These are phyloP conservation scores for Cucurbita pepo DNA, from an alignment of 306 rosid genomes.

Conservation along the genomic window DNA sequence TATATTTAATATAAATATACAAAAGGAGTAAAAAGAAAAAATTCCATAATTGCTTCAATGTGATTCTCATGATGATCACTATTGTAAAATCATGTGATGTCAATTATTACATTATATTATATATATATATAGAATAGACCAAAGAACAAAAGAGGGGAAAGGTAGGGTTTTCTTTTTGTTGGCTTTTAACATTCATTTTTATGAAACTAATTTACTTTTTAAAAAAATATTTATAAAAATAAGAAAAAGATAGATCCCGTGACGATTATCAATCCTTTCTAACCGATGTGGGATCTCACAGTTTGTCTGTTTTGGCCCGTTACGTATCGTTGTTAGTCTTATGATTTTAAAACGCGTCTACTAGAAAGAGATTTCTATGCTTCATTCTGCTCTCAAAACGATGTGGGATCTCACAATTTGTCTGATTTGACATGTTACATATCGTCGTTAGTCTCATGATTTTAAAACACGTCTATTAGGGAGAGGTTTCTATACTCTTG, in stretches of 20 bases:
- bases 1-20: conserved; percentile 16
- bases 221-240: not conserved
- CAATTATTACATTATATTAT: conserved; percentile 41
- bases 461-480: no score
- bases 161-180: not conserved
- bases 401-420: no score
- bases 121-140: not conserved
- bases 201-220: not conserved
- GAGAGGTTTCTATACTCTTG: no score
- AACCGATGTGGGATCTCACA: no score
- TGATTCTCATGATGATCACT: conserved; percentile 50
- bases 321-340: no score
- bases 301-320: no score
- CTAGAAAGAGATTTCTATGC: no score
- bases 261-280: no score
- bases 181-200: not conserved
- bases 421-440: no score
- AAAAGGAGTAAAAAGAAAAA: conserved; percentile 31
- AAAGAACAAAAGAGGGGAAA: conserved; percentile 18
- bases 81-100: conserved; percentile 69
- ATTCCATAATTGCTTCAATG: conserved; percentile 72
- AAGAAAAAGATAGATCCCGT: not conserved
- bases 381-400: no score
- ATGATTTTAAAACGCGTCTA: no score
- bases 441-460: no score